A percentile compares a stretch with the other conserved stretches of the same genome.
Conservation (phyloP, 306 rosid species). For the Corylus avellana region DNA sequence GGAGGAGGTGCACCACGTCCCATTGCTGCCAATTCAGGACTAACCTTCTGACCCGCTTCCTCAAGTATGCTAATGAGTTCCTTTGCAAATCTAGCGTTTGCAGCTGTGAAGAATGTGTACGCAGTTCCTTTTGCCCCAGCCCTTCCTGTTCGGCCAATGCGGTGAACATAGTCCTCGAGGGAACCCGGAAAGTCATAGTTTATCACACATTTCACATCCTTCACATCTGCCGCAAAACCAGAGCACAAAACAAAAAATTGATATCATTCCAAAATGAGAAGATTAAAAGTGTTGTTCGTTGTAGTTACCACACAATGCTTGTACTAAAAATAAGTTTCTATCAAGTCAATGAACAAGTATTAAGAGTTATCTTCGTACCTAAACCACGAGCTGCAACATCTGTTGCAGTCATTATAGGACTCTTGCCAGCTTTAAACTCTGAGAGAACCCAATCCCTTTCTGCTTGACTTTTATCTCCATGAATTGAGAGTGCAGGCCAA, state of each 20-base stretch:
- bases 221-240: slow-evolving; percentile 65
- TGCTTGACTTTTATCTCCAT: slow-evolving; percentile 98
- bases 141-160: slow-evolving; percentile 98
- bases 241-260: neutral
- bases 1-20: slow-evolving; percentile 97
- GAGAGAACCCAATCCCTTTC: slow-evolving; percentile 99
- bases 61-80: slow-evolving; percentile 85
- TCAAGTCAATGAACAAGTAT: slow-evolving; percentile 22
- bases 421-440: slow-evolving; percentile 94
- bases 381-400: slow-evolving; percentile 99
- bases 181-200: slow-evolving; percentile 98
- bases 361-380: slow-evolving; percentile 48
- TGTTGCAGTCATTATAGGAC: slow-evolving; percentile 98
- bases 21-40: slow-evolving; percentile 94
- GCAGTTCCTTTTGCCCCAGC: slow-evolving; percentile 99
- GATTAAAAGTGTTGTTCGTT: neutral
- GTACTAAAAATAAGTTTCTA: slow-evolving; percentile 23
- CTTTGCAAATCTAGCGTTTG: slow-evolving; percentile 94
- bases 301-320: neutral
- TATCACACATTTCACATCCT: slow-evolving; percentile 89
- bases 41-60: slow-evolving; percentile 94
- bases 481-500: slow-evolving; percentile 99
- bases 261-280: neutral
- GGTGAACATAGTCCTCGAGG: slow-evolving; percentile 95
- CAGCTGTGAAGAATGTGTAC: slow-evolving; percentile 91